phyloP scores from a whole-genome alignment of 805 yeast genomes.

The Babjeviella inositovora region DNA sequence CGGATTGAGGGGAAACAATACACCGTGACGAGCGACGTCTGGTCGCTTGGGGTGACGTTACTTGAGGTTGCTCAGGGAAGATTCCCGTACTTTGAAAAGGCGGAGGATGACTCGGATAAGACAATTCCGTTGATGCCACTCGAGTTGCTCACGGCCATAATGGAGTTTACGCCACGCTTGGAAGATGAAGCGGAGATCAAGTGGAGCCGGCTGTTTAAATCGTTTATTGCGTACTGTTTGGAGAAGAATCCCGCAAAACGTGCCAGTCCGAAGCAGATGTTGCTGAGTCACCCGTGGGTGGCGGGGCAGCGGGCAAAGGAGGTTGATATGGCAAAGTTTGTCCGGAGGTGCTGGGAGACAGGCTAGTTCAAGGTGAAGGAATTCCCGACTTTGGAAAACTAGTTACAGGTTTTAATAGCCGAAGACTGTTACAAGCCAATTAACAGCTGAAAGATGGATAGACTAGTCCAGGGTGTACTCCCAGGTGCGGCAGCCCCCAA shows the following conservation, averaged over 20 bases:
- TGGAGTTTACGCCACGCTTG: conserved; percentile 69
- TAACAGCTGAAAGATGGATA: no score
- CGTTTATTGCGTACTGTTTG: conserved; percentile 66
- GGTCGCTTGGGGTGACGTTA: conserved; percentile 89
- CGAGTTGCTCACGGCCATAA: conserved; percentile 67
- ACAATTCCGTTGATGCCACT: conserved; percentile 62
- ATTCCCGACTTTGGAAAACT: no score
- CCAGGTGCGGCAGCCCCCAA: no score
- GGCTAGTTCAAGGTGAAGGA: no score
- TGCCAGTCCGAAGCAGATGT: conserved; percentile 89
- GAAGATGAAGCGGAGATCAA: conserved; percentile 62
- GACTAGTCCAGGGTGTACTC: no score
- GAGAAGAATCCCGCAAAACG: conserved; percentile 67
- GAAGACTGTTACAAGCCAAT: no score
- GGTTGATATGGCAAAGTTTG: conserved; percentile 80
- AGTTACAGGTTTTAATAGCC: no score
- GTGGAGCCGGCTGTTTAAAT: conserved; percentile 77
- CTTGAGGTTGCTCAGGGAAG: conserved; percentile 88
- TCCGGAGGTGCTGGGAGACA: conserved; percentile 56
- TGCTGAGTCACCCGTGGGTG: conserved; percentile 90
- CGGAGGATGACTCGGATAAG: conserved; percentile 20
- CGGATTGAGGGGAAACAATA: conserved; percentile 92
- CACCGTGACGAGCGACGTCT: conserved; percentile 87
- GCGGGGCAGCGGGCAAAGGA: conserved; percentile 53
- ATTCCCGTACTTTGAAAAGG: conserved; percentile 51